Evolutionary conservation across 306 rosid genomes (phyloP).

Genomic region (Rosa rugosa): DNA sequence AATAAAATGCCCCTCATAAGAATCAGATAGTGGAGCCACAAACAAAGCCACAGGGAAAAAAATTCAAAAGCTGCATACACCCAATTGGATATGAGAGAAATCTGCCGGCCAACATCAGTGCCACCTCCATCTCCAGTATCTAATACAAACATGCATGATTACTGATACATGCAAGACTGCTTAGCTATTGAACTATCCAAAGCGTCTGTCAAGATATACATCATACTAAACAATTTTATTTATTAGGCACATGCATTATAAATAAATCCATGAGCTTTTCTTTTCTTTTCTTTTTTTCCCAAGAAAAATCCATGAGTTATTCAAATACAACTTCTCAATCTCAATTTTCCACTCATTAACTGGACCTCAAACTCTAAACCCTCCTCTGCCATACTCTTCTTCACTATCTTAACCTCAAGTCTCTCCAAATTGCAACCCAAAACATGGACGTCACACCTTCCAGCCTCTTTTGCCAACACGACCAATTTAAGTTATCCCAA

Average conservation of each 20-base stretch:
- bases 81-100: not conserved
- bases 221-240: not conserved
- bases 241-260: not conserved
- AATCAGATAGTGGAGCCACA: constrained; percentile 1
- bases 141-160: not conserved
- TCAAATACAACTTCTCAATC: not conserved
- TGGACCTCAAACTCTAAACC: not conserved
- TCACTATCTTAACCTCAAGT: not conserved
- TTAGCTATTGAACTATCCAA: not conserved
- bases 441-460: not conserved
- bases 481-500: not conserved
- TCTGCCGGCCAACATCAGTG: not conserved
- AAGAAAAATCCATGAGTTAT: not conserved
- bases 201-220: not conserved
- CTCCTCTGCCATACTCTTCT: not conserved
- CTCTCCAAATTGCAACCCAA: not conserved
- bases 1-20: not conserved
- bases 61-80: not conserved
- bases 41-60: not conserved
- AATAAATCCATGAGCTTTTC: not conserved
- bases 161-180: not conserved
- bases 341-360: not conserved
- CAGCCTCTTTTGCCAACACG: not conserved
- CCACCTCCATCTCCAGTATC: not conserved
- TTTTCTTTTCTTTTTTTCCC: too few relatives aligned